These are phyloP conservation scores for Trichoderma parareesei DNA, from an alignment of 495 filamentous ascomycete genomes.

Conservation along the genomic window DNA sequence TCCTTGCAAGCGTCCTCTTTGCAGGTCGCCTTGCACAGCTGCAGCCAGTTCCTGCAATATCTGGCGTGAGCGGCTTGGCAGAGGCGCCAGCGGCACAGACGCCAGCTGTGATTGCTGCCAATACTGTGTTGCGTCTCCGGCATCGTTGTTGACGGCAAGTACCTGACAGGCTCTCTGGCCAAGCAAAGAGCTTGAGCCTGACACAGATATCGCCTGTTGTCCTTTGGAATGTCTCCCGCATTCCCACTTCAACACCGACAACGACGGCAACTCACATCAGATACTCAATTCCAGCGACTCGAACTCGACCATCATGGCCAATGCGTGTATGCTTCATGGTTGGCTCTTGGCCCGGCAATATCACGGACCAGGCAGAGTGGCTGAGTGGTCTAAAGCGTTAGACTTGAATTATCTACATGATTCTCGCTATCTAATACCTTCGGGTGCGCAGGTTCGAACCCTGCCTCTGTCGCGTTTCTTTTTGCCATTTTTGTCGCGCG, in stretches of 20 bases:
- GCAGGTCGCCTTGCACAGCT: neutral
- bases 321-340: too few species aligned
- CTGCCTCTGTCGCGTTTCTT: constrained; percentile 5
- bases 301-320: neutral
- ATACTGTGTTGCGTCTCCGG: neutral
- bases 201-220: too few species aligned
- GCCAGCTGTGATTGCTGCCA: neutral
- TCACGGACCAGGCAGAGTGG: constrained; percentile 3
- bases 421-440: constrained; percentile 9
- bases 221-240: neutral
- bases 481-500: neutral
- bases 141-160: constrained; percentile 34
- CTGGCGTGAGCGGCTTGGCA: neutral
- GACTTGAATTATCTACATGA: neutral
- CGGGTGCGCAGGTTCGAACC: constrained; percentile 10
- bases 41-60: neutral
- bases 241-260: constrained; percentile 8
- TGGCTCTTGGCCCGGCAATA: neutral
- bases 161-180: constrained; percentile 45
- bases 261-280: constrained; percentile 3
- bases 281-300: neutral
- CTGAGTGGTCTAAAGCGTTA: constrained; percentile 10
- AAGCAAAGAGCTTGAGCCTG: constrained; percentile 12
- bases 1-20: neutral
- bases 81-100: neutral